These are phyloP conservation scores for Lathyrus tuberosus DNA, from an alignment of 306 rosid genomes.

Conservation along the genomic window DNA sequence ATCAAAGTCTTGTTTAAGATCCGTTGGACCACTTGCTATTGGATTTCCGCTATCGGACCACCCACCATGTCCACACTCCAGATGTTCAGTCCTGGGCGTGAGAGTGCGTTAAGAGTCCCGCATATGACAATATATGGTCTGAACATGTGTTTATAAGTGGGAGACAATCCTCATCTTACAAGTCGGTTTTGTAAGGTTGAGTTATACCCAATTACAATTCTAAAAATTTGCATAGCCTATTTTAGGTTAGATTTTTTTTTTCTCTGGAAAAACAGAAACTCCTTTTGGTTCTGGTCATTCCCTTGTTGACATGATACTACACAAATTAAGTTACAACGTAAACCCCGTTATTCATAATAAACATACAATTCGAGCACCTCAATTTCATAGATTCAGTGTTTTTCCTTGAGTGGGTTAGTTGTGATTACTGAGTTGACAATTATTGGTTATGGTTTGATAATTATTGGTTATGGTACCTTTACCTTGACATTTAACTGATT, in stretches of 20 bases:
- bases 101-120: no score
- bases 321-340: background rate
- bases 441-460: constrained; percentile 9
- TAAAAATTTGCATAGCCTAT: background rate
- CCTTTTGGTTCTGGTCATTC: constrained; percentile 1
- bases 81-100: no score
- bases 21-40: no score
- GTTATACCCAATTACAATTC: no score
- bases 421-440: constrained; percentile 4
- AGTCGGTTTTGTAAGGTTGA: no score
- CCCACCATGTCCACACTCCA: no score
- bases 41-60: no score
- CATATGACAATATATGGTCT: no score
- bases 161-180: no score
- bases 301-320: constrained; percentile 17
- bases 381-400: constrained; percentile 17
- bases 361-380: constrained; percentile 2
- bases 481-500: constrained; percentile 15
- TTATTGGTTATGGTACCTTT: constrained; percentile 10
- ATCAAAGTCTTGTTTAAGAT: no score
- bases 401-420: constrained; percentile 8
- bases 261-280: constrained; percentile 15
- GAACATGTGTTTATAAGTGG: no score
- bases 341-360: constrained; percentile 4
- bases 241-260: constrained; percentile 14